Evolutionary conservation across 768 basidiomycete species (phyloP).

Genomic region (Panaeolus papilionaceus): DNA sequence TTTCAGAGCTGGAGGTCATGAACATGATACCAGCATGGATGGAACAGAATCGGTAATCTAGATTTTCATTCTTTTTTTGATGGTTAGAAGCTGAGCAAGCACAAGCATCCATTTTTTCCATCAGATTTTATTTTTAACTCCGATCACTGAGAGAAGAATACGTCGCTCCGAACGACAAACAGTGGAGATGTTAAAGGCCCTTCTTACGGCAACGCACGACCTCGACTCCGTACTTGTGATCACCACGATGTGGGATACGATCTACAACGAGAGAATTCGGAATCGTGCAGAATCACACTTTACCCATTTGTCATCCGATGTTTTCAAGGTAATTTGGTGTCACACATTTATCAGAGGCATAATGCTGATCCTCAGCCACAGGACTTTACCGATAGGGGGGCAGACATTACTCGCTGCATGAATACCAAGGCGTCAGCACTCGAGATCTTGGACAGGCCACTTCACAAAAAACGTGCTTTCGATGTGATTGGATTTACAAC

Average conservation of each 20-base stretch:
- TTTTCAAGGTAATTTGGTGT: too few species aligned
- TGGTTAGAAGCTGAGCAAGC: too few species aligned
- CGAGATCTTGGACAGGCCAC: not conserved
- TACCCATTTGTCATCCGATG: not conserved
- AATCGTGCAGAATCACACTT: not conserved
- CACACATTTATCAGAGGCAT: too few species aligned
- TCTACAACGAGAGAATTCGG: not conserved
- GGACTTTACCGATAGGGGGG: not conserved
- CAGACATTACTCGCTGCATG: not conserved
- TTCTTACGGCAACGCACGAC: not conserved
- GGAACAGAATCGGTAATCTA: not conserved
- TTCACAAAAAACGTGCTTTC: not conserved
- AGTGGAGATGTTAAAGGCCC: not conserved
- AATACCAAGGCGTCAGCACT: not conserved
- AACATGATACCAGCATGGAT: not conserved
- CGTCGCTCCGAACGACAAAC: not conserved
- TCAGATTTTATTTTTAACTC: not conserved
- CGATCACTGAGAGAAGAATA: not conserved
- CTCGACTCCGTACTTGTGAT: not conserved
- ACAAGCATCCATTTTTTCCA: not conserved
- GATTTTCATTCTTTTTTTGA: too few species aligned
- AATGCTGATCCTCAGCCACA: not conserved
- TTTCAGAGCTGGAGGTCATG: not conserved
- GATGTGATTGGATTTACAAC: not conserved
- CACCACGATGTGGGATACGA: not conserved